Evolutionary conservation across 805 yeast species (phyloP), one percentile per base, ranked within the genome.

Genomic region (Candida vartiovaarae): DNA sequence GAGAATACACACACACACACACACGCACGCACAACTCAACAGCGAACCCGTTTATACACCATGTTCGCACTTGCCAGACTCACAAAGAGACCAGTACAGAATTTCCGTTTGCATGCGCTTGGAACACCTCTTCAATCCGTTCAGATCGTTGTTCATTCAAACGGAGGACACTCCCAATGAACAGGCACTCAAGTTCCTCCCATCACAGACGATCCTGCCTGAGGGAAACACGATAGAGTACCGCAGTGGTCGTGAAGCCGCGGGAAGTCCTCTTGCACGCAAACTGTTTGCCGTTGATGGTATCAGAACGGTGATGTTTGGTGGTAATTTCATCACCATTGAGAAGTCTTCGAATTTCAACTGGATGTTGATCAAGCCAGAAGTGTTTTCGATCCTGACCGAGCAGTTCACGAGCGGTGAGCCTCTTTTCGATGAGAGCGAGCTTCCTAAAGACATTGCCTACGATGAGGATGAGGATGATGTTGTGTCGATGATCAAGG

Each of bases 151-250:
- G 30, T 83, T 80, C 61, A 88, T 88, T 36, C 95, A 86, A 60
- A 88, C 96, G 0, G 80, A 83, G 31, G 78, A 81, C 29, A 88
- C 96, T 0, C 96, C 96, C 2, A 88, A 88, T 59, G 90, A 80
- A 42, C 80, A 85, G 53, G 96, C 96, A 0, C 64, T 88, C 44
- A 88, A 88, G 68, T 88, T 88, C 55, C 62, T 86, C 30, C 95
- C 96, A 1, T 80, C 88, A 9, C 77, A 74, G 63, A 68, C 70
- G 36, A 75, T 87, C n/a, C 65, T 87, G 15, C 83, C 83, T 3
- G 71, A 68, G 23, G 77, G 78, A 35, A 72, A 75, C 48, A 86
- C 95, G 0, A 64, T 80, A 27, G 96, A 88, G 62, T 84, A 80
- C 52, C 66, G 82, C 34, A 72, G 75, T 41, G 90, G 90, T 2